Evolutionary conservation across 2,329 filamentous ascomycete genomes (phyloP), one percentile per base, ranked within the genome.

Genomic region (Bipolaris victoriae): DNA sequence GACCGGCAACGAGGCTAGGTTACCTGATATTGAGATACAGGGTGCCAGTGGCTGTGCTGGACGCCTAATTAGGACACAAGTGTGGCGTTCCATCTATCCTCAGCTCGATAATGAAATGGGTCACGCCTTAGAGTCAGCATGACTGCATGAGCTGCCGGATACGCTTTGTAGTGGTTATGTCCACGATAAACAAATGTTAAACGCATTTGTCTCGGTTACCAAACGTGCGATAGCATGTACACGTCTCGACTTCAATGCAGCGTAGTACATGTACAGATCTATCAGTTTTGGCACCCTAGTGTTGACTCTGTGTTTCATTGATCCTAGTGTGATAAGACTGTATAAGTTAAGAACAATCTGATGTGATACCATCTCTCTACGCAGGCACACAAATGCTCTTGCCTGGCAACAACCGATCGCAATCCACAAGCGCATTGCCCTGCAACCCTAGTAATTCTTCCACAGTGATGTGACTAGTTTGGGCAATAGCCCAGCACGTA

Each of bases 401-500:
- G 13, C 82, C 82, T 26, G 80, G 60, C 29, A 40, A 49, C 55
- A 86, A 65, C 39, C 65, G 71, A 22, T 82, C 78, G 64, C 84
- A 86, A 52, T 83, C 73, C 10, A 86, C 64, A 1, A 72, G 76
- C 18, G 70, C 47, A 55, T 86, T 86, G 36, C 68, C 68, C 16
- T 57, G 31, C 26, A 77, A 65, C 22, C 67, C 68, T 58, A 81
- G n/a, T 29, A 86, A 65, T 18, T 78, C 78, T 13, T 82, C 80
- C 20, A 86, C 73, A 40, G 70, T 73, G 53, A 82, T 57, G n/a
- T 75, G 74, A 55, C 76, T 69, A 31, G 62, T 68, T 55, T 84
- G 64, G 1, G 79, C 81, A 66, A 86, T 79, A 5, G 69, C 78
- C 82, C 82, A 85, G 68, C 84, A 86, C 7, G 81, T 83, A 59